Evolutionary conservation across 75 land plant species (phyloP).

Genomic region (Ceratopteris richardii): DNA sequence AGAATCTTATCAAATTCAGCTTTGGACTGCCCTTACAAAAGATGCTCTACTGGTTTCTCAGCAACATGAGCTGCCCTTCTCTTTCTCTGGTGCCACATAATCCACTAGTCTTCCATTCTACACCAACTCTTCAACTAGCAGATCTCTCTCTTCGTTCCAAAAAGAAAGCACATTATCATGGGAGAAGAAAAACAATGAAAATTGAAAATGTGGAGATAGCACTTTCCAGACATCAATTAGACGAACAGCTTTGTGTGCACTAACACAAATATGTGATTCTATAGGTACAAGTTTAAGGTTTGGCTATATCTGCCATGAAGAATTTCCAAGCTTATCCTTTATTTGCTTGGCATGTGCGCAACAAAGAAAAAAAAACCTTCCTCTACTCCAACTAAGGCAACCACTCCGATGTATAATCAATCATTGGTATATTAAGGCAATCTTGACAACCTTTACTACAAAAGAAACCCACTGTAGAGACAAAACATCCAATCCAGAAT

Average conservation of each 20-base stretch:
- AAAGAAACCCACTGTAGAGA: no score
- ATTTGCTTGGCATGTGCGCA: conserved; percentile 88
- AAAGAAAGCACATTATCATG: no score
- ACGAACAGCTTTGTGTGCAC: conserved; percentile 91
- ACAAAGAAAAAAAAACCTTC: conserved; percentile 91
- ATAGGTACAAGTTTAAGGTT: conserved; percentile 55
- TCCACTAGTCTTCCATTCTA: no score
- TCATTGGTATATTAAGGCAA: conserved; percentile 89
- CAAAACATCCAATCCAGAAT: no score
- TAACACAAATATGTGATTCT: conserved; percentile 68
- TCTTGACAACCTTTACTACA: no score
- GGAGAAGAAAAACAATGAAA: no score
- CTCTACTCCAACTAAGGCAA: conserved; percentile 87
- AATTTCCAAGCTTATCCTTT: conserved; percentile 56
- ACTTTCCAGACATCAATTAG: conserved; percentile 67
- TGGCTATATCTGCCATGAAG: conserved; percentile 64
- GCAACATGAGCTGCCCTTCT: conserved; percentile 4
- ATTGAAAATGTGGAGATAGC: no score
- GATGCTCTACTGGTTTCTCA: conserved; percentile 8
- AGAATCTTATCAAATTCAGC: conserved; percentile 29
- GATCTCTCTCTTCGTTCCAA: no score
- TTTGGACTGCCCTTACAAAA: conserved; percentile 3
- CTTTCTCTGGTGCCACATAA: no score
- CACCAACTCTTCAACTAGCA: no score
- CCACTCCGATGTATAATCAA: conserved; percentile 88